Conservation (phyloP, 2,329 filamentous ascomycete genomes). For the Pezicula radicicola region DNA sequence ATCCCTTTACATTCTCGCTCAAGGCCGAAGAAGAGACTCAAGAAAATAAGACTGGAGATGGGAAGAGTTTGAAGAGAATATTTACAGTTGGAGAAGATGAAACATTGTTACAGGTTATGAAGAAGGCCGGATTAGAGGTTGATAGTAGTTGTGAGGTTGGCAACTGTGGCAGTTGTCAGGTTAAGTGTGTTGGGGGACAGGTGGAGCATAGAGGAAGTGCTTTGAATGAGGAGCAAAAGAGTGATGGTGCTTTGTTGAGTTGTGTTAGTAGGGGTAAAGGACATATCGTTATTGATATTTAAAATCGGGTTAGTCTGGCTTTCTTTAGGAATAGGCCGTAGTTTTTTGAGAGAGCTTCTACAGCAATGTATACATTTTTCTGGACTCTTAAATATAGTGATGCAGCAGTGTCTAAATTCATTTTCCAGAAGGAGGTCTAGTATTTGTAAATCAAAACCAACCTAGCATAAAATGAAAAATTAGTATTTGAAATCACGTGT, state of each 20-base stretch:
- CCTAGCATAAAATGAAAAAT: too few species aligned
- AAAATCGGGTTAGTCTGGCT: background rate
- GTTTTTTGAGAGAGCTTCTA: too few species aligned
- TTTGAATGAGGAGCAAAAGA: slow-evolving; percentile 32
- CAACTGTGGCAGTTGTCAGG: slow-evolving; percentile 39
- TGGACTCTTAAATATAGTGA: too few species aligned
- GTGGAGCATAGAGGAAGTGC: slow-evolving; percentile 37
- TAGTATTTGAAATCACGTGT: too few species aligned
- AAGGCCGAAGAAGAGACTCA: slow-evolving; percentile 27
- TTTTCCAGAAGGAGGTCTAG: too few species aligned
- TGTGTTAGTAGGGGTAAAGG: slow-evolving; percentile 52
- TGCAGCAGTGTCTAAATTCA: too few species aligned
- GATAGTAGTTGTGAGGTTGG: slow-evolving; percentile 40
- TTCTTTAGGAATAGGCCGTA: too few species aligned
- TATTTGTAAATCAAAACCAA: too few species aligned
- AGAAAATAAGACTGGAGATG: slow-evolving; percentile 7
- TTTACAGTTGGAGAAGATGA: slow-evolving; percentile 41
- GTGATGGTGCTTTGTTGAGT: slow-evolving; percentile 12
- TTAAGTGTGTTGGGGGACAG: slow-evolving; percentile 33
- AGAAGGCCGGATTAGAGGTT: slow-evolving; percentile 35
- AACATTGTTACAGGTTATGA: slow-evolving; percentile 37
- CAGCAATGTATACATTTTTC: too few species aligned
- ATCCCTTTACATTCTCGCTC: slow-evolving; percentile 57
- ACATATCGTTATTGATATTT: background rate
- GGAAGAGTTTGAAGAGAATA: slow-evolving; percentile 26